Evolutionary conservation across 495 filamentous ascomycete species (phyloP), one percentile per base, ranked within the genome.

Genomic region (Eremomyces bilateralis): DNA sequence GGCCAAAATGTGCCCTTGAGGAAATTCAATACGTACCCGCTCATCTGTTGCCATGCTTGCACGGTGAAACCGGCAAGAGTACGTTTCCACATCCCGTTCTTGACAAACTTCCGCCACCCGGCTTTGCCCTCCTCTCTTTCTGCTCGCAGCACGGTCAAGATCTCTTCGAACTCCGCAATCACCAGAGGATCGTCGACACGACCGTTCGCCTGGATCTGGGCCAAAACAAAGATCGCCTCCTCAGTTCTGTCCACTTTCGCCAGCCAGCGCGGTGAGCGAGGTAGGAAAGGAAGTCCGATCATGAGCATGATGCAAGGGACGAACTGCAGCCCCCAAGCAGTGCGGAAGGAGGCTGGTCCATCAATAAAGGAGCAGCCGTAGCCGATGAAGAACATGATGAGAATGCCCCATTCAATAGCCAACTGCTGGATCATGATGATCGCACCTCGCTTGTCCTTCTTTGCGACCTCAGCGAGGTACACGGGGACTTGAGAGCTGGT

Each of bases 401-500:
- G 41, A 37, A 67, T 65, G 32, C 74, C 73, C 60, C 68, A 76
- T 58, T 77, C 73, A 33, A 83, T 80, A 17, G 76, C 71, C 42
- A 73, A 65, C 52, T 81, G 77, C 42, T 81, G 76, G 38, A 80
- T 76, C 29, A 74, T 66, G 33, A 81, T 69, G 31, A 83, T 64
- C 0, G 65, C 68, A 21, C 77, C 76, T 24, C 67, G 61, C 51
- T 72, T 71, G 24, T 69, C 64, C 16, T 69, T 67, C 33, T 68
- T 67, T 3, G 76, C 67, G 24, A 80, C 66, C 47, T 83, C 76
- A 28, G 74, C 74, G 2, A 80, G 62, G 51, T 81, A 83, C n/a
- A 82, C 76, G n/a, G 71, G 74, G 0, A 80, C 76, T 43, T 80
- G 76, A 1, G 74, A 76, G 1, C 73, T 78, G 1, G 75, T 79